Evolutionary conservation across 257 asterid genomes (phyloP).

Genomic region (Osmanthus fragrans): DNA sequence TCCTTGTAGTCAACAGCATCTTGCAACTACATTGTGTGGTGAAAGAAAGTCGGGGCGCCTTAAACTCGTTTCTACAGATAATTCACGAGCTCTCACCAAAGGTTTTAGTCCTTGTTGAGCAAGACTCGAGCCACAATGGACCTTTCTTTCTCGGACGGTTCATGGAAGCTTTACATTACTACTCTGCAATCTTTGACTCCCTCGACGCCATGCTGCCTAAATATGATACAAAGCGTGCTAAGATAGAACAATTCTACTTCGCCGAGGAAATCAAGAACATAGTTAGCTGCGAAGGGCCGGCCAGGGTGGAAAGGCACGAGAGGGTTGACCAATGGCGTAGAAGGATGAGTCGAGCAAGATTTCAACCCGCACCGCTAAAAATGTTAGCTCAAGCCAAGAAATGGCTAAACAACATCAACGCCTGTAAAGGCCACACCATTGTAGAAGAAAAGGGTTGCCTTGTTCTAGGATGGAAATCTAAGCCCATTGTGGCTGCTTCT

Average conservation of each 20-base stretch:
- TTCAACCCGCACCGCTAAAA: conserved; percentile 62
- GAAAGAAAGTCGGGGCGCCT: conserved; percentile 78
- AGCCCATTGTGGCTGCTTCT: conserved; percentile 82
- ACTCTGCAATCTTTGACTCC: conserved; percentile 76
- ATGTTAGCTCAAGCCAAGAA: conserved; percentile 65
- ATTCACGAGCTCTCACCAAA: conserved; percentile 64
- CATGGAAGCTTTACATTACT: conserved; percentile 80
- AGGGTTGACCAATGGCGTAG: conserved; percentile 87
- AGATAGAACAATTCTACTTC: conserved; percentile 78
- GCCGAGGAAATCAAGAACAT: conserved; percentile 91
- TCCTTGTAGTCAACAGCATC: conserved; percentile 63
- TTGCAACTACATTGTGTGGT: conserved; percentile 80
- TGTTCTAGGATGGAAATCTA: conserved; percentile 87
- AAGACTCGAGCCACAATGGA: conserved; percentile 89
- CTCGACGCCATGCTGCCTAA: conserved; percentile 74
- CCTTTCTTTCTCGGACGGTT: conserved; percentile 80
- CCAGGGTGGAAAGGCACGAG: conserved; percentile 79
- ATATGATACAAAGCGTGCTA: conserved; percentile 69
- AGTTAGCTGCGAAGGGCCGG: conserved; percentile 87
- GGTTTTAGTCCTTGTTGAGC: conserved; percentile 67
- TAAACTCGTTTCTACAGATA: conserved; percentile 62
- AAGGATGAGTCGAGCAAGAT: conserved; percentile 88
- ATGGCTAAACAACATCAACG: conserved; percentile 53
- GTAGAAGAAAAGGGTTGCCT: conserved; percentile 83
- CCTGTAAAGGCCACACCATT: conserved; percentile 64